Conservation (phyloP, 495 filamentous ascomycete genomes). For the Aspergillus avenaceus region DNA sequence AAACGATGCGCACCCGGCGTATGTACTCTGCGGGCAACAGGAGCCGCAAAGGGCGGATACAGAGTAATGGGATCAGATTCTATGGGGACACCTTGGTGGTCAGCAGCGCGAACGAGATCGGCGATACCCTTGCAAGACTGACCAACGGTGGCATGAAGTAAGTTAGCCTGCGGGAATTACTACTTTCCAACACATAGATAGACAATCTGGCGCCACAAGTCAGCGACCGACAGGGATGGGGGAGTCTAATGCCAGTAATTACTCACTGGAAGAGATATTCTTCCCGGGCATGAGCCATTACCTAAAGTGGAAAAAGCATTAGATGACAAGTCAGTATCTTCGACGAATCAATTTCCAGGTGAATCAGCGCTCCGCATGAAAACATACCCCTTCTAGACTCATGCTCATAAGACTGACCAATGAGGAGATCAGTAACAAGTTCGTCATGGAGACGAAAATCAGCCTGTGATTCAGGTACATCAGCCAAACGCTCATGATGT, state of each 20-base stretch:
- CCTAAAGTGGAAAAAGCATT: slow-evolving; percentile 36
- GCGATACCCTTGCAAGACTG: slow-evolving; percentile 17
- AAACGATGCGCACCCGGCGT: slow-evolving; percentile 67
- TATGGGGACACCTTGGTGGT: slow-evolving; percentile 21
- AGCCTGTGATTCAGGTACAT: slow-evolving; percentile 36
- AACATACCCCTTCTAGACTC: slow-evolving; percentile 78
- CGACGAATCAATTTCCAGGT: neutral
- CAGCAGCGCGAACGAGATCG: neutral
- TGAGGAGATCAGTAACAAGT: slow-evolving; percentile 86
- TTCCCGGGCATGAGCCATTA: slow-evolving; percentile 59
- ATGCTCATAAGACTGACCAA: slow-evolving; percentile 90
- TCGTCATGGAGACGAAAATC: slow-evolving; percentile 81
- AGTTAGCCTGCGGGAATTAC: slow-evolving; percentile 70
- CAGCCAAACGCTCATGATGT: slow-evolving; percentile 11
- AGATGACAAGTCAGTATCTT: slow-evolving; percentile 8
- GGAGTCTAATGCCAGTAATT: neutral
- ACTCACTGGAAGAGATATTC: slow-evolving; percentile 82
- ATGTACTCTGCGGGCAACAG: slow-evolving; percentile 68
- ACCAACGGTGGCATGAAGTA: slow-evolving; percentile 71
- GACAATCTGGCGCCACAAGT: slow-evolving; percentile 35
- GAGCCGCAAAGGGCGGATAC: slow-evolving; percentile 79
- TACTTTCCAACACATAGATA: slow-evolving; percentile 74
- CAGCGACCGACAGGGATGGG: slow-evolving; percentile 6
- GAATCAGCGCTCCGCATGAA: neutral
- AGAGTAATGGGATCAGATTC: slow-evolving; percentile 80